phyloP scores from a whole-genome alignment of 306 rosid species.

The Vigna angularis region DNA sequence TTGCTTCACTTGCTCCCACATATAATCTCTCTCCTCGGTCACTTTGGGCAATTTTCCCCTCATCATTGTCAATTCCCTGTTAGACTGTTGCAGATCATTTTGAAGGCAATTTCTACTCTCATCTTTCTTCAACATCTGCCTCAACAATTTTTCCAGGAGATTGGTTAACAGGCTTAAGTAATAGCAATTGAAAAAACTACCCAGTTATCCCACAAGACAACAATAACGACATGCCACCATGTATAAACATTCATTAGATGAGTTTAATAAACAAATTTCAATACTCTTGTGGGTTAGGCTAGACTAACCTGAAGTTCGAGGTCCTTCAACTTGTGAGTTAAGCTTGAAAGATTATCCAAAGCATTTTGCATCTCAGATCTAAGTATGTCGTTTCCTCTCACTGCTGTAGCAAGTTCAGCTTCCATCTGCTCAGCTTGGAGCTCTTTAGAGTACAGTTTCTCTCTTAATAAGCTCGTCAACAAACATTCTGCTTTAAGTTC shows the following conservation, averaged over 20 bases:
- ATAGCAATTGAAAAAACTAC: conserved; percentile 6
- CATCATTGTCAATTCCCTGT: conserved; percentile 60
- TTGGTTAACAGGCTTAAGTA: conserved; percentile 17
- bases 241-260: not conserved
- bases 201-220: conserved; percentile 11
- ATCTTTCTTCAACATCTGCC: conserved; percentile 82
- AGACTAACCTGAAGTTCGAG: conserved; percentile 82
- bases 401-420: conserved; percentile 90
- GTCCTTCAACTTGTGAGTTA: conserved; percentile 73
- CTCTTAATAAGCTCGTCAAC: conserved; percentile 76
- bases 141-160: not conserved
- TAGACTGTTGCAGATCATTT: conserved; percentile 67
- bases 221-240: conserved; percentile 2
- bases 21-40: conserved; percentile 77
- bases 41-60: conserved; percentile 69
- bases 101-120: conserved; percentile 64
- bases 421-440: conserved; percentile 88
- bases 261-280: conserved; percentile 31
- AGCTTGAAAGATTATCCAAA: conserved; percentile 72
- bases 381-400: conserved; percentile 87
- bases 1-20: conserved; percentile 86
- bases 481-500: conserved; percentile 88
- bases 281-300: not conserved
- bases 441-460: conserved; percentile 85
- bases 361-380: conserved; percentile 82